These are phyloP conservation scores for Rutstroemia sp. DNA, from an alignment of 2,329 filamentous ascomycete species.

Conservation along the genomic window DNA sequence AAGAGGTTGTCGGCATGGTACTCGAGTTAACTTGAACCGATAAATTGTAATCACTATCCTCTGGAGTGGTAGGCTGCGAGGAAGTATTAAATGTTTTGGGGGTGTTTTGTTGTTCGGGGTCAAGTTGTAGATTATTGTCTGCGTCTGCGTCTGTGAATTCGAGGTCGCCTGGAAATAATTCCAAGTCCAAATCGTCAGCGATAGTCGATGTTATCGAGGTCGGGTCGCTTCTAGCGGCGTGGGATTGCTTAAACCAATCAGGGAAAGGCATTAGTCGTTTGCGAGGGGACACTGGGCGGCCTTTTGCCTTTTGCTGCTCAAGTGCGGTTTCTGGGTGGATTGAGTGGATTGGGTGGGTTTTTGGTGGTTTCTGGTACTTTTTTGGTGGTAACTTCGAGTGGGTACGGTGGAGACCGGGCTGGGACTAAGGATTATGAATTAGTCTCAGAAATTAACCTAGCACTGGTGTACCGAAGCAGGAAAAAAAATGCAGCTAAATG, in stretches of 20 bases:
- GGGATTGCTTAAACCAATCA: constrained; percentile 6
- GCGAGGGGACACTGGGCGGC: background rate
- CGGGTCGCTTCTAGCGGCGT: constrained; percentile 3
- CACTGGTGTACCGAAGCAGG: too few species aligned
- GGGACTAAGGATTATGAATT: too few species aligned
- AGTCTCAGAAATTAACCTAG: too few species aligned
- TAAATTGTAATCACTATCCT: background rate
- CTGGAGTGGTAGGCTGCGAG: constrained; percentile 14
- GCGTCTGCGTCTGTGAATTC: background rate
- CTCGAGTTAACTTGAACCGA: background rate
- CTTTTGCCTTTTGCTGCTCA: background rate
- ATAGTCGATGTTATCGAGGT: constrained; percentile 3
- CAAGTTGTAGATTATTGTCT: background rate
- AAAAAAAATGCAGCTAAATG: too few species aligned
- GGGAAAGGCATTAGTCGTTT: background rate
- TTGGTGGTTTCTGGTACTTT: too few species aligned
- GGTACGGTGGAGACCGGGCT: too few species aligned
- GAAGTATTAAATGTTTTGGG: background rate
- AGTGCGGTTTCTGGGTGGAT: too few species aligned
- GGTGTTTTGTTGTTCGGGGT: constrained; percentile 5
- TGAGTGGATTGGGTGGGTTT: background rate
- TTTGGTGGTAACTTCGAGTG: too few species aligned
- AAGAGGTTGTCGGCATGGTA: constrained; percentile 28
- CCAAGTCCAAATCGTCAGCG: background rate
- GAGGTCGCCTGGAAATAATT: background rate